Evolutionary conservation across 768 basidiomycete species (phyloP), one percentile per base, ranked within the genome.

Genomic region (Exsudoporus frostii): DNA sequence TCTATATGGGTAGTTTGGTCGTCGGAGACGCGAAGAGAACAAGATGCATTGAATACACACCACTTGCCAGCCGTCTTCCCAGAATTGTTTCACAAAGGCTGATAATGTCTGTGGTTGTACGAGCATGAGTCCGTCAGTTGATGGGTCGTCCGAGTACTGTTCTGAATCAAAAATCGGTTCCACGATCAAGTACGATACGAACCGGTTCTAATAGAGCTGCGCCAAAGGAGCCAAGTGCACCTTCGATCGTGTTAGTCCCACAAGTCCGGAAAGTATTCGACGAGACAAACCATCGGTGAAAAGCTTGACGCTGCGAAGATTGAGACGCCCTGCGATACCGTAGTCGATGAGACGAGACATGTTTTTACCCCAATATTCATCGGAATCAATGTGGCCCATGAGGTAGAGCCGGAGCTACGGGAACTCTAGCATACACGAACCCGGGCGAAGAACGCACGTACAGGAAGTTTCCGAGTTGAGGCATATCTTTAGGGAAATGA

Each of bases 201-300:
- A 70, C 67, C 3, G 92, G 90, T 45, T 86, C 79, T 6, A 90
- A 71, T 51, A 98, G 76, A 0, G 96, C 94, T 0, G 96, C 94
- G 7, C 96, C 95, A 78, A 90, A 91, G 2, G 89, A 91, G 0
- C 96, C 92, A 5, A 98, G 79, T 0, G 95, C 95, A 38, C 94
- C 87, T 88, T 48, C 6, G 33, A 30, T 32, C 5, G 51, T 17
- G 45, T 67, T 19, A 63, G 54, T 14, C 11, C 10, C 15, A 39
- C 19, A 17, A 10, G 15, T 33, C 20, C 17, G 6, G 0, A 27
- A 10, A n/a, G 39, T 14, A 20, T 19, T 11, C 1, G 24, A 22
- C 3, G 10, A 17, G 34, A 55, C 54, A 29, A 54, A 83, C 89
- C 94, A 63, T 98, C 95, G 0, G 82, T 74, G 62, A 85, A 84